Base-by-base conservation (phyloP, 2,329 filamentous ascomycete genomes). In the Mycosphaerelloides madeirae region DNA sequence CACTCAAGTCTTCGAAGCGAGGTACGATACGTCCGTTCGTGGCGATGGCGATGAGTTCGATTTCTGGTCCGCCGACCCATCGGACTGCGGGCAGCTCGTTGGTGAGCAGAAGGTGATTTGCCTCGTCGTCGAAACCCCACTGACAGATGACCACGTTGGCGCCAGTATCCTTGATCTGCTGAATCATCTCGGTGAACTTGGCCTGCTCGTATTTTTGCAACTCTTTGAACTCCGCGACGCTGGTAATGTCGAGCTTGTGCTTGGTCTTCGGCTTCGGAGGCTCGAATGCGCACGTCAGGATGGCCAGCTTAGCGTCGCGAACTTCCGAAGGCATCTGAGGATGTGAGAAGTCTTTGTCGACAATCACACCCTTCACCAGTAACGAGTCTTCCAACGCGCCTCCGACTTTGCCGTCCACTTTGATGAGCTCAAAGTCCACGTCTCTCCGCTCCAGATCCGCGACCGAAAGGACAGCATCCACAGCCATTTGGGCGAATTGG, bases 331-430 rank as follows among this genome's bases (percentile, higher is more conserved):
- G 93, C 93, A 98, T 98, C 73, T 98, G 93, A 11, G 93, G 93
- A 69, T 98, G 93, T 29, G 93, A 97, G 70, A 98, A 98, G 73
- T 98, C 94, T 76, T 98, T 98, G 80, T 98, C 93, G 68, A 98
- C 80, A 67, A 98, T 95, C 55, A 98, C 93, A 67, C 93, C 93
- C 74, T 97, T 94, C 59, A 98, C 91, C 33, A 98, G 81, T 22
- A 97, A 73, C 5, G 90, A 87, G 69, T 98, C 93, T 69, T 97
- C 91, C 14, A 98, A 78, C 20, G 91, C 73, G 48, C 94, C 93
- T 59, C 93, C 93, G 29, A 97, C 89, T 76, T 98, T 98, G 61
- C 93, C 91, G 63, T 98, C 93, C 40, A 98, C 91, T 78, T 98
- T 98, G 76, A 98, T 98, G 58, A 98, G 74, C 73, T 98, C 93